phyloP scores from a whole-genome alignment of 805 yeast genomes.

The Henningerozyma blattae region DNA sequence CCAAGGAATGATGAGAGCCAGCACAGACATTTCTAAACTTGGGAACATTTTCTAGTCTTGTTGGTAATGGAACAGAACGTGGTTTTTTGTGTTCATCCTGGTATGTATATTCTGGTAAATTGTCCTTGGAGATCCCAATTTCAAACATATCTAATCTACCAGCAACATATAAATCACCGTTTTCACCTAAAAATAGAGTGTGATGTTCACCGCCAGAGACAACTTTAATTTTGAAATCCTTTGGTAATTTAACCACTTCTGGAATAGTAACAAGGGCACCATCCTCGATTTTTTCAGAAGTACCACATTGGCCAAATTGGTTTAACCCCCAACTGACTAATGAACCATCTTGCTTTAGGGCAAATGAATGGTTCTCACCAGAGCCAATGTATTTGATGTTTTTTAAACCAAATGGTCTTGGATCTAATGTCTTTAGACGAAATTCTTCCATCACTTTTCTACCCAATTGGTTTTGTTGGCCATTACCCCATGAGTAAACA shows the following conservation, averaged over 20 bases:
- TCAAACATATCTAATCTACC: slow-evolving; percentile 94
- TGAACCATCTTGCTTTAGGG: slow-evolving; percentile 58
- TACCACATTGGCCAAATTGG: slow-evolving; percentile 94
- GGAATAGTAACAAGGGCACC: slow-evolving; percentile 76
- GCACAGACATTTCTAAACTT: slow-evolving; percentile 50
- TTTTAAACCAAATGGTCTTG: slow-evolving; percentile 73
- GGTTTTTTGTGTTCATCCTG: slow-evolving; percentile 70
- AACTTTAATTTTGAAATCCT: slow-evolving; percentile 40
- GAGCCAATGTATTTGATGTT: slow-evolving; percentile 72
- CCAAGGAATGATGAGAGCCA: slow-evolving; percentile 90
- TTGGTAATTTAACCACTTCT: slow-evolving; percentile 53
- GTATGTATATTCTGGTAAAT: slow-evolving; percentile 60
- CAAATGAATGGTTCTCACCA: slow-evolving; percentile 95
- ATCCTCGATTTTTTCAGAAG: slow-evolving; percentile 65
- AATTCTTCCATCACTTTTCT: slow-evolving; percentile 73
- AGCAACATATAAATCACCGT: slow-evolving; percentile 70
- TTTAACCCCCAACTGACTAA: slow-evolving; percentile 92
- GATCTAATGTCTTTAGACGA: slow-evolving; percentile 59
- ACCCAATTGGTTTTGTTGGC: slow-evolving; percentile 88
- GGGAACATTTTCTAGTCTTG: slow-evolving; percentile 49
- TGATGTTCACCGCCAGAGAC: slow-evolving; percentile 96
- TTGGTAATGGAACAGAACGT: slow-evolving; percentile 79
- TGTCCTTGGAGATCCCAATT: slow-evolving; percentile 59
- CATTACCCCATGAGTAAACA: slow-evolving; percentile 96
- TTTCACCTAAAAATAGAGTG: slow-evolving; percentile 57